Conservation (phyloP, 2,329 filamentous ascomycete genomes). For the Fusarium stilboides region DNA sequence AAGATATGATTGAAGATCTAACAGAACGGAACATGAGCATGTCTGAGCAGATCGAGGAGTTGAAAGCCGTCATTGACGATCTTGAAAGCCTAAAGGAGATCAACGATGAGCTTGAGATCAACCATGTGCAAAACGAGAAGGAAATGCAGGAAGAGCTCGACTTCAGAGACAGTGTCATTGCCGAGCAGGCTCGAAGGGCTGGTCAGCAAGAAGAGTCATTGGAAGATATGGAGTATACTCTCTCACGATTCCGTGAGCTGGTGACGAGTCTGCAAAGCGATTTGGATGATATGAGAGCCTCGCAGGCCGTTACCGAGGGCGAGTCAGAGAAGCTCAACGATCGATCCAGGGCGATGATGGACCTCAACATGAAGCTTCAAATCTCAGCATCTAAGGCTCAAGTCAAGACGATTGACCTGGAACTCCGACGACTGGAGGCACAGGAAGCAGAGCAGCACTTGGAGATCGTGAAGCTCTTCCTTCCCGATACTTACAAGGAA, state of each 20-base stretch:
- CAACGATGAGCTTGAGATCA: slow-evolving; percentile 93
- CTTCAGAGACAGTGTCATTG: slow-evolving; percentile 85
- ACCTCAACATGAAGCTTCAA: slow-evolving; percentile 95
- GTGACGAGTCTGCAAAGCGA: slow-evolving; percentile 89
- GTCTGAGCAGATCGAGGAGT: slow-evolving; percentile 85
- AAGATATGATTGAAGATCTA: slow-evolving; percentile 94
- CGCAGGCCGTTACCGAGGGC: slow-evolving; percentile 91
- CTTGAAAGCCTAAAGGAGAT: slow-evolving; percentile 92
- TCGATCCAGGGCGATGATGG: slow-evolving; percentile 94
- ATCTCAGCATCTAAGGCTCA: slow-evolving; percentile 92
- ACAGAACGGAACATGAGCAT: slow-evolving; percentile 89
- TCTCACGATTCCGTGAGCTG: slow-evolving; percentile 89
- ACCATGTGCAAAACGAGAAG: slow-evolving; percentile 93
- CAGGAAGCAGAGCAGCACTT: slow-evolving; percentile 92
- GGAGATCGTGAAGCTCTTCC: slow-evolving; percentile 88
- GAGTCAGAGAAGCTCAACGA: slow-evolving; percentile 92
- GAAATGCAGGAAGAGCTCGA: slow-evolving; percentile 96
- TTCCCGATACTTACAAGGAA: slow-evolving; percentile 85
- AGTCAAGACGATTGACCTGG: slow-evolving; percentile 93
- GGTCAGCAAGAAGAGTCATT: slow-evolving; percentile 83
- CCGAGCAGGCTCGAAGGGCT: slow-evolving; percentile 82
- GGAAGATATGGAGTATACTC: slow-evolving; percentile 90
- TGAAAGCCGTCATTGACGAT: slow-evolving; percentile 86
- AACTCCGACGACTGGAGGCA: slow-evolving; percentile 87
- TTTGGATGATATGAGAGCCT: slow-evolving; percentile 91